phyloP scores from a whole-genome alignment of 2,329 filamentous ascomycete genomes.

The Peltaster fructicola region DNA sequence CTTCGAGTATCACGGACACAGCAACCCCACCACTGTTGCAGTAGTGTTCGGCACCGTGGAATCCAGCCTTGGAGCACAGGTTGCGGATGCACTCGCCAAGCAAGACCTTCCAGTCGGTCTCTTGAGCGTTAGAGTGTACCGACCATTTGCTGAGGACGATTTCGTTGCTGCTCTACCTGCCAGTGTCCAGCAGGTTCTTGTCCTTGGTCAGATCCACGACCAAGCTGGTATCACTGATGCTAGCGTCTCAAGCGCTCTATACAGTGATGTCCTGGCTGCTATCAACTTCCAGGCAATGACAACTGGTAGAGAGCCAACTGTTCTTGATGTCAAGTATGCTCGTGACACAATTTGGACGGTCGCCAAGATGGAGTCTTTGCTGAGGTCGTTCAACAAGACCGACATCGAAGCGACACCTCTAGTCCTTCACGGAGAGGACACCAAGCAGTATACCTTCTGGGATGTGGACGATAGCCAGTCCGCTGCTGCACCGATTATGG shows the following conservation, averaged over 20 bases:
- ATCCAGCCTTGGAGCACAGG: constrained; percentile 67
- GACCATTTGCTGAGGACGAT: constrained; percentile 86
- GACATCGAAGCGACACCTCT: constrained; percentile 19
- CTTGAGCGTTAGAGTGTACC: constrained; percentile 81
- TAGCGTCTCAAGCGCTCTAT: constrained; percentile 67
- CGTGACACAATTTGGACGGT: constrained; percentile 49
- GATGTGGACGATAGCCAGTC: constrained; percentile 61
- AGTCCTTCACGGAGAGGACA: constrained; percentile 29
- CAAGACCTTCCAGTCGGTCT: constrained; percentile 67
- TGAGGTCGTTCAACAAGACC: constrained; percentile 27
- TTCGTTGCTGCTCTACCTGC: constrained; percentile 70
- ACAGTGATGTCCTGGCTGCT: constrained; percentile 77
- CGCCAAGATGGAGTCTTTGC: constrained; percentile 30
- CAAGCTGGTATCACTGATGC: constrained; percentile 55
- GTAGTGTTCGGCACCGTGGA: constrained; percentile 90
- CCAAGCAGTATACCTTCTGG: constrained; percentile 89
- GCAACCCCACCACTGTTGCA: constrained; percentile 60
- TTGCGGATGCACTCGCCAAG: constrained; percentile 53
- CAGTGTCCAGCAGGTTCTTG: constrained; percentile 57
- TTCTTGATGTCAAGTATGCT: constrained; percentile 81
- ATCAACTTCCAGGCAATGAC: constrained; percentile 60
- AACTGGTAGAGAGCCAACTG: constrained; percentile 39
- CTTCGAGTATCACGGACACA: constrained; percentile 87
- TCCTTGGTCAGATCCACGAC: constrained; percentile 75
- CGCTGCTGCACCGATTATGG: constrained; percentile 42